Conservation (phyloP, 2,329 filamentous ascomycete species). For the Aspergillus neotritici region DNA sequence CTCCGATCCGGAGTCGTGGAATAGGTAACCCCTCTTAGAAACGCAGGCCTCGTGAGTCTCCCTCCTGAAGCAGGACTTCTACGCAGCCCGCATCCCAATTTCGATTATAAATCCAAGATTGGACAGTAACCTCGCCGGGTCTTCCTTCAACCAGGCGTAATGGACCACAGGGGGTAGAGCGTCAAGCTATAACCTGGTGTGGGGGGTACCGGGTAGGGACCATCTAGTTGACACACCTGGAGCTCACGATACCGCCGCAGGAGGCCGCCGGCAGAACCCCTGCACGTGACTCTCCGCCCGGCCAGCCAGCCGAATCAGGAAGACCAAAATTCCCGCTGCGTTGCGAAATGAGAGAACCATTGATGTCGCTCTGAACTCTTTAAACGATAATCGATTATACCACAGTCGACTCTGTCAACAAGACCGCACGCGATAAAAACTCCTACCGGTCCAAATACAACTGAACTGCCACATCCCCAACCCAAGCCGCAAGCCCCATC, state of each 20-base stretch:
- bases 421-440: too few species aligned
- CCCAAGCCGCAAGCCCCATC: background rate
- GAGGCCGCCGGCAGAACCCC: conserved; percentile 12
- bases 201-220: too few species aligned
- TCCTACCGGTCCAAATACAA: too few species aligned
- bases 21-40: conserved; percentile 3
- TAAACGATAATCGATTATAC: background rate
- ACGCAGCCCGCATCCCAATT: background rate
- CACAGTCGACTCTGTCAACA: too few species aligned
- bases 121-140: background rate
- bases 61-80: too few species aligned
- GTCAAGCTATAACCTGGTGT: background rate
- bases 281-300: conserved; percentile 32
- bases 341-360: background rate
- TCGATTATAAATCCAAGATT: background rate
- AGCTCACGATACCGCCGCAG: background rate
- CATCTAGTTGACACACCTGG: too few species aligned
- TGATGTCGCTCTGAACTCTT: too few species aligned
- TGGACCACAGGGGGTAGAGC: background rate
- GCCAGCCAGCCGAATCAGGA: conserved; percentile 9
- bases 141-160: background rate
- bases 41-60: background rate
- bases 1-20: too few species aligned
- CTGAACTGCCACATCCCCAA: too few species aligned
- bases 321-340: conserved; percentile 14